Conservation (phyloP, 148 eudicot species). For the Talinum fruticosum region DNA sequence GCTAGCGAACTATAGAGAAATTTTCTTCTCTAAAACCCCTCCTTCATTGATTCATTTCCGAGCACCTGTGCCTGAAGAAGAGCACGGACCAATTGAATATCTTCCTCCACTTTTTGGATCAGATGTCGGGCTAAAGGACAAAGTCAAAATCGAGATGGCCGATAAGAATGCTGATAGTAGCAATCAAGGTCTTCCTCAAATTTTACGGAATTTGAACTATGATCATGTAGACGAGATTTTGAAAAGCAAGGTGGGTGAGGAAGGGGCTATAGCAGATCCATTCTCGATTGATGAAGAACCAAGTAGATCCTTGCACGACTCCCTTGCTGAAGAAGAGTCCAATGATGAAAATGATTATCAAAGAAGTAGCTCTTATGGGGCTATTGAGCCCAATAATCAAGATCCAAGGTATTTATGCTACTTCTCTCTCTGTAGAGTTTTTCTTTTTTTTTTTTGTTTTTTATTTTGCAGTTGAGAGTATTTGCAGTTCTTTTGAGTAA, state of each 20-base stretch:
- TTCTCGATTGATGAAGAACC: constrained; percentile 39
- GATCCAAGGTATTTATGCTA: constrained; percentile 33
- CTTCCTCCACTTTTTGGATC: constrained; percentile 30
- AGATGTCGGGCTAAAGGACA: constrained; percentile 59
- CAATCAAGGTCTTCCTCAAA: constrained; percentile 66
- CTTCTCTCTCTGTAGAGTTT: background rate
- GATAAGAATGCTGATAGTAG: constrained; percentile 35
- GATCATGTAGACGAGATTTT: constrained; percentile 56
- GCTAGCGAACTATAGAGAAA: constrained; percentile 49
- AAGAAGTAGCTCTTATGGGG: constrained; percentile 29
- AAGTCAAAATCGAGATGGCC: constrained; percentile 74
- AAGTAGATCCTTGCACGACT: constrained; percentile 28
- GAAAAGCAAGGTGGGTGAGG: constrained; percentile 42
- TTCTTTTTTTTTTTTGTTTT: background rate
- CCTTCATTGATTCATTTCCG: constrained; percentile 64
- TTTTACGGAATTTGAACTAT: constrained; percentile 66
- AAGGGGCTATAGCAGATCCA: constrained; percentile 37
- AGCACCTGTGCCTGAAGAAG: constrained; percentile 51
- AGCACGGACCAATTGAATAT: constrained; percentile 30
- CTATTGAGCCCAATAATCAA: constrained; percentile 14
- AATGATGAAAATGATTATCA: constrained; percentile 33
- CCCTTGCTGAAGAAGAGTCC: constrained; percentile 43
- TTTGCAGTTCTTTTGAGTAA: no score
- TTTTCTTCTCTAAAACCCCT: constrained; percentile 56
- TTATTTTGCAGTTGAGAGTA: background rate